Evolutionary conservation across 495 filamentous ascomycete species (phyloP).

Genomic region (Xylaria sp.): DNA sequence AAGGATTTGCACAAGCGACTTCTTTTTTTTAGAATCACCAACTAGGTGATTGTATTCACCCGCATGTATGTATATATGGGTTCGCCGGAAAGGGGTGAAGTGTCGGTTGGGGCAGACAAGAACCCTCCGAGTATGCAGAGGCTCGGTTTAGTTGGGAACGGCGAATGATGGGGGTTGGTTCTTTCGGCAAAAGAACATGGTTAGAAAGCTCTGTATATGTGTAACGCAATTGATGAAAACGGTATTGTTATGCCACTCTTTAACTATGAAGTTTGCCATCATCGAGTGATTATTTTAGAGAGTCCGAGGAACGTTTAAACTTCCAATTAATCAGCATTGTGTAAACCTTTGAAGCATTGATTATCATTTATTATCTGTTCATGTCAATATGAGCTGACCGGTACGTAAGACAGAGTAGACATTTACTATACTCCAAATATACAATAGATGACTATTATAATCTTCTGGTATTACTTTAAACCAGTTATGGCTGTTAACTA

Average conservation of each 20-base stretch:
- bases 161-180: neutral
- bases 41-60: slow-evolving; percentile 5
- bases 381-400: neutral
- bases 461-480: no score
- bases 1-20: slow-evolving; percentile 25
- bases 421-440: no score
- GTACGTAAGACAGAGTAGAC: no score
- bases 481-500: no score
- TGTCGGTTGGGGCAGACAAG: neutral
- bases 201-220: slow-evolving; percentile 3
- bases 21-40: slow-evolving; percentile 6
- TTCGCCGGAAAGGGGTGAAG: neutral
- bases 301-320: neutral
- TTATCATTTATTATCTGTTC: neutral
- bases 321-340: neutral
- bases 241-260: neutral
- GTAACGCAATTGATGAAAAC: neutral
- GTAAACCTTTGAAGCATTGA: neutral
- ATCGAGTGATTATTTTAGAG: neutral
- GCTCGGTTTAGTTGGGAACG: neutral
- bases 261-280: neutral
- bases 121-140: neutral
- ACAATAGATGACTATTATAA: no score
- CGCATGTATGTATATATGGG: slow-evolving; percentile 24
- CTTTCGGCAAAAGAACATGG: neutral